phyloP scores from a whole-genome alignment of 139 green algal genomes.

The Picocystis salinarum region DNA sequence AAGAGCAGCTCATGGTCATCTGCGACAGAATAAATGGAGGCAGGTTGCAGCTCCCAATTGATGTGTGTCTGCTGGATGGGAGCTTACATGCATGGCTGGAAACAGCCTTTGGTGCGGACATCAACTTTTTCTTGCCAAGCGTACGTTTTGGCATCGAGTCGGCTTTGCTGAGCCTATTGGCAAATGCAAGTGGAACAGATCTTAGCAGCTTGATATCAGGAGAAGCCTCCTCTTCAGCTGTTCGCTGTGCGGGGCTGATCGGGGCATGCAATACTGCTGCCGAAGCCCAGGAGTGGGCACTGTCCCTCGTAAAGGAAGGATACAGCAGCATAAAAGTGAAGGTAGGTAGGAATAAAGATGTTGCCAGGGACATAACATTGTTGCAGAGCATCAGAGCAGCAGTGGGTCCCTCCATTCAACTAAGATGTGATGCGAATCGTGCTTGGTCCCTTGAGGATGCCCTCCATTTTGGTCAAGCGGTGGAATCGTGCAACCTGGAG shows the following conservation, averaged over 20 bases:
- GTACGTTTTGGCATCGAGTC: slow-evolving; percentile 3
- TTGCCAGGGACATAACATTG: slow-evolving; percentile 35
- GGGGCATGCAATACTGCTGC: neutral
- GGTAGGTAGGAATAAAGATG: slow-evolving; percentile 20
- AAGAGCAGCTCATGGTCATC: slow-evolving; percentile 36
- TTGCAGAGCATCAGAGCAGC: slow-evolving; percentile 35
- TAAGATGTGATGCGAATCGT: slow-evolving; percentile 80
- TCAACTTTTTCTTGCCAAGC: neutral
- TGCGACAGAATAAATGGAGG: neutral
- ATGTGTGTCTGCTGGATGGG: slow-evolving; percentile 14
- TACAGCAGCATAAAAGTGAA: slow-evolving; percentile 72
- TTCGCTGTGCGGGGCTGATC: no score
- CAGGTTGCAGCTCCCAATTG: slow-evolving; percentile 1
- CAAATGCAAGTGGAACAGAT: neutral
- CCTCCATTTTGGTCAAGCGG: slow-evolving; percentile 15
- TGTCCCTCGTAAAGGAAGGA: slow-evolving; percentile 19
- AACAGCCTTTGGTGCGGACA: neutral
- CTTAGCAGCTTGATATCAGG: neutral
- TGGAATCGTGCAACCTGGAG: slow-evolving; percentile 5
- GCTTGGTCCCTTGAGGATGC: slow-evolving; percentile 56
- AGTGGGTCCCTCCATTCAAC: slow-evolving; percentile 30
- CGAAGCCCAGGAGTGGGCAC: neutral
- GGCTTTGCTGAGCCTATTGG: neutral
- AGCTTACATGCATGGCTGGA: slow-evolving; percentile 35
- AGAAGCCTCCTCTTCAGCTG: no score